Percentiles rank a stretch among this genome's conserved stretches.
phyloP scores from a whole-genome alignment of 1,284 basidiomycete species.

The Trametes polyzona region DNA sequence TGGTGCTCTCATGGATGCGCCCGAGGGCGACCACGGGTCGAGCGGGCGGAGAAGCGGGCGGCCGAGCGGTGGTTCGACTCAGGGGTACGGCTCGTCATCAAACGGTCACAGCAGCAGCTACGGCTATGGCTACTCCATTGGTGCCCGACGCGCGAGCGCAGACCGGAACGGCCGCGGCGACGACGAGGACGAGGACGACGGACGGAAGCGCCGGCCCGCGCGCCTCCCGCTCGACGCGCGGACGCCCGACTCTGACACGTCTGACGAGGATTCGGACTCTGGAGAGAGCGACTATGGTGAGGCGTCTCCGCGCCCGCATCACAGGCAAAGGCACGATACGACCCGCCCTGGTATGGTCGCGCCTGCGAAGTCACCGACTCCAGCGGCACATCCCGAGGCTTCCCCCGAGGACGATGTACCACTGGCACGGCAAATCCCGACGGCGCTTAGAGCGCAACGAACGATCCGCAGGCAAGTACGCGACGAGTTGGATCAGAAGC shows the following conservation, averaged over 20 bases:
- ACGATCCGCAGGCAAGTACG: conserved; percentile 73
- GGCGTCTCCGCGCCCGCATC: conserved; percentile 23
- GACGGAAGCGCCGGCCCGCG: conserved; percentile 35
- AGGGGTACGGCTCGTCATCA: background rate
- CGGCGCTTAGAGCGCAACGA: conserved; percentile 75
- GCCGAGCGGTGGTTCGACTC: conserved; percentile 26
- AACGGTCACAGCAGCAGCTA: too few species aligned
- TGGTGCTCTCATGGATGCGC: conserved; percentile 15
- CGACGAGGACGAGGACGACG: conserved; percentile 39
- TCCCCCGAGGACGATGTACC: conserved; percentile 69
- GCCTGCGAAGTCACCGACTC: background rate
- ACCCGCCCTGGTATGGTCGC: conserved; percentile 18
- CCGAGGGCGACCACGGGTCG: conserved; percentile 13
- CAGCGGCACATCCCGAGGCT: conserved; percentile 7
- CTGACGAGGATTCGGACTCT: conserved; percentile 47
- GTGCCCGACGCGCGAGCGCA: conserved; percentile 30
- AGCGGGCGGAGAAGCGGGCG: conserved; percentile 24
- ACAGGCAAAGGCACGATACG: conserved; percentile 19
- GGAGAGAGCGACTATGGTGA: conserved; percentile 46
- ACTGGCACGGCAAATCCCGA: conserved; percentile 76
- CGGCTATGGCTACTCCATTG: background rate
- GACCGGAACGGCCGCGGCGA: conserved; percentile 8
- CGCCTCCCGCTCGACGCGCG: conserved; percentile 33
- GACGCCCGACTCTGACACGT: conserved; percentile 40
- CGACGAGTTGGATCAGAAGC: conserved; percentile 65